Conservation (phyloP, 73 alveolate species). For the Effrenium voratum region DNA sequence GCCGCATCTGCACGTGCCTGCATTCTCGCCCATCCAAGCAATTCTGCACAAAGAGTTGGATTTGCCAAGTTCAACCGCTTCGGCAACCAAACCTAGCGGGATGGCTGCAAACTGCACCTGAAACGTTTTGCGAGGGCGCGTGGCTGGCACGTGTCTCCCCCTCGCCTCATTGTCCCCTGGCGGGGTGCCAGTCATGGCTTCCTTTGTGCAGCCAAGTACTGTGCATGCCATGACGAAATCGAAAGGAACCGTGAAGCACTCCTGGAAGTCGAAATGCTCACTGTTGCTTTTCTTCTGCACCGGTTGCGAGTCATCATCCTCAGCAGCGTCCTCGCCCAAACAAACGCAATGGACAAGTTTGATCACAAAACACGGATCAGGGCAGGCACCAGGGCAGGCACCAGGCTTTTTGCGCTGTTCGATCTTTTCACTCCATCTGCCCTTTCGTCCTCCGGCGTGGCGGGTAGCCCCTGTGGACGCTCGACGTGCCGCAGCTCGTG, state of each 20-base stretch:
- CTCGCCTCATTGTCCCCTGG: too few relatives aligned
- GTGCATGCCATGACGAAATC: background rate
- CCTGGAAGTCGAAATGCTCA: conserved; percentile 58
- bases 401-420: background rate
- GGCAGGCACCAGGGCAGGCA: background rate
- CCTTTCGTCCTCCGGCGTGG: conserved; percentile 29
- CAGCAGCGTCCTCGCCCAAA: background rate
- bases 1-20: too few relatives aligned
- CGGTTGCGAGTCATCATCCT: background rate
- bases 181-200: conserved; percentile 34
- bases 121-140: too few relatives aligned
- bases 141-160: too few relatives aligned
- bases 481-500: conserved; percentile 39
- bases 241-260: background rate
- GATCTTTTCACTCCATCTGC: background rate
- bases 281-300: conserved; percentile 4
- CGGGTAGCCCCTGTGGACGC: conserved; percentile 86
- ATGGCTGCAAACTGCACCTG: too few relatives aligned
- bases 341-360: background rate
- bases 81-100: too few relatives aligned
- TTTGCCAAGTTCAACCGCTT: too few relatives aligned
- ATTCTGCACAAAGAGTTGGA: too few relatives aligned
- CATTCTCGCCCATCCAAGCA: too few relatives aligned
- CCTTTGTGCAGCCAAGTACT: background rate
- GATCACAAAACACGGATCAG: too few relatives aligned